Conservation (phyloP, 129 eudicot genomes). For the Silybum marianum region DNA sequence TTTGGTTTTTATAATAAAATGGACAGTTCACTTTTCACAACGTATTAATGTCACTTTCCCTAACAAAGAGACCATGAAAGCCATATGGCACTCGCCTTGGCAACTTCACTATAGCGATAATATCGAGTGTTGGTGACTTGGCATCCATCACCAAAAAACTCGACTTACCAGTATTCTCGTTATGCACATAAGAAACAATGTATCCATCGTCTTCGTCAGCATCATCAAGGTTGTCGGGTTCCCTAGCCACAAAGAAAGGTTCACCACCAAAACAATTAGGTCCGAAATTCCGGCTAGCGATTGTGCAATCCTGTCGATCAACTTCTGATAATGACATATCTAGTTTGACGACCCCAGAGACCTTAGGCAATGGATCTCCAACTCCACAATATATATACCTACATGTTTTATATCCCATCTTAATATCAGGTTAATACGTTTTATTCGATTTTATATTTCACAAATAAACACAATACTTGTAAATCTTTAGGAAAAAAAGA, state of each 20-base stretch:
- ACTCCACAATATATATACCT: constrained; percentile 70
- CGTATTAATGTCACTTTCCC: neutral
- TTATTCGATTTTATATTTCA: neutral
- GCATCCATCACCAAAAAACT: neutral
- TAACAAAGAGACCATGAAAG: neutral
- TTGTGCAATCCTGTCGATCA: neutral
- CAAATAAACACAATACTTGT: neutral
- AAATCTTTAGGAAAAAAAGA: neutral
- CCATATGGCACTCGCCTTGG: neutral
- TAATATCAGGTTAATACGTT: neutral
- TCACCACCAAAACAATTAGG: neutral
- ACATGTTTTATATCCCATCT: neutral
- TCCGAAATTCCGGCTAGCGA: neutral
- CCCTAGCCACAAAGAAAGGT: neutral
- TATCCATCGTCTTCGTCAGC: neutral
- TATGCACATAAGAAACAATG: neutral
- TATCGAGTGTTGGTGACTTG: neutral
- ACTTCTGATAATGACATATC: neutral
- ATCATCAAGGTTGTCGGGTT: neutral
- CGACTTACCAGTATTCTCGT: neutral
- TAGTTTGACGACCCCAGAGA: neutral
- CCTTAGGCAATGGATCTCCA: constrained; percentile 73
- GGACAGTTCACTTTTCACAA: neutral
- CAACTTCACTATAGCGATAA: neutral
- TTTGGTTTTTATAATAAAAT: neutral